Conservation (phyloP, 2,329 filamentous ascomycete genomes). For the Alternaria arborescens region DNA sequence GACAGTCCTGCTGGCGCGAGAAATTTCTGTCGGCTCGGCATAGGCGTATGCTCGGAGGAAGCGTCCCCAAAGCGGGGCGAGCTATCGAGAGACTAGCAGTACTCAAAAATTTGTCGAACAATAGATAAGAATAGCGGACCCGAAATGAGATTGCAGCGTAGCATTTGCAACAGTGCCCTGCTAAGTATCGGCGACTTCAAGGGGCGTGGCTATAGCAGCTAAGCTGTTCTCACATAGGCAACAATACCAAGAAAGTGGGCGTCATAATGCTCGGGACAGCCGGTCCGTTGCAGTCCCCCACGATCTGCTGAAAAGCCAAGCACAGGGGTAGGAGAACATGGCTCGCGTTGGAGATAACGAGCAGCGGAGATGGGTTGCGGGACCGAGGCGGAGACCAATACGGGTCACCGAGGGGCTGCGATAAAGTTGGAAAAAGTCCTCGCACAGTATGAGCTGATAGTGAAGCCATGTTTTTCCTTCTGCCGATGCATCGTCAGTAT, state of each 20-base stretch:
- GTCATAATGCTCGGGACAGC: conserved; percentile 29
- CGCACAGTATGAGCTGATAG: conserved; percentile 18
- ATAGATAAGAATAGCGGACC: conserved; percentile 42
- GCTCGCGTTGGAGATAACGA: conserved; percentile 24
- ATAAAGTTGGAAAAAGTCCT: conserved; percentile 23
- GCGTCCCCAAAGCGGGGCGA: conserved; percentile 35
- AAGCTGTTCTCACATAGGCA: conserved; percentile 12
- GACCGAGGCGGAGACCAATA: conserved; percentile 19
- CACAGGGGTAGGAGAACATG: conserved; percentile 34
- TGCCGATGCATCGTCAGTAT: conserved; percentile 17
- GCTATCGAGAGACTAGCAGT: conserved; percentile 34
- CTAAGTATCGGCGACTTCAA: background rate
- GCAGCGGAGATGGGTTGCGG: conserved; percentile 27
- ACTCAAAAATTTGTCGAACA: conserved; percentile 35
- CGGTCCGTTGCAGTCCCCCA: conserved; percentile 37
- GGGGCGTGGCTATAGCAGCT: background rate
- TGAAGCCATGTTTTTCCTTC: conserved; percentile 13
- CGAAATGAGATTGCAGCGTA: conserved; percentile 11
- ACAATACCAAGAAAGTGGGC: conserved; percentile 18
- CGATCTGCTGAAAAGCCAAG: conserved; percentile 35
- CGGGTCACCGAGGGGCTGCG: conserved; percentile 16
- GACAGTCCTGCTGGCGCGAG: conserved; percentile 29
- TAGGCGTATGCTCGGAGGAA: conserved; percentile 37
- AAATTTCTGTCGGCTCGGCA: conserved; percentile 35
- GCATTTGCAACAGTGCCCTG: conserved; percentile 12